These are phyloP conservation scores for Suhomyces maxii DNA, from an alignment of 1,139 yeast genomes.

Conservation along the genomic window DNA sequence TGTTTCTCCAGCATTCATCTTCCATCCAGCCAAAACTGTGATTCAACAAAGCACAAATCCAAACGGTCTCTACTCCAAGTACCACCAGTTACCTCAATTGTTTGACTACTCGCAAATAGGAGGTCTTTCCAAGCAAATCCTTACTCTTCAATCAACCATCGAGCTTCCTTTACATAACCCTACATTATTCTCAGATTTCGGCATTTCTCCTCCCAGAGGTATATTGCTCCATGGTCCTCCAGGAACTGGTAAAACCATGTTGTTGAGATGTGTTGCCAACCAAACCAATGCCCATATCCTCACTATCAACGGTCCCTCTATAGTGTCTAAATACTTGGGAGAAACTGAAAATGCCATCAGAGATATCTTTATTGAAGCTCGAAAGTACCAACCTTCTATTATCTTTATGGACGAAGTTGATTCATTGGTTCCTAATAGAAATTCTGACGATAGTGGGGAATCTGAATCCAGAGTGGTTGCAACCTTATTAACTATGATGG, in stretches of 20 bases:
- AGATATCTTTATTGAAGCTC: constrained; percentile 82
- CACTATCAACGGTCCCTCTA: constrained; percentile 86
- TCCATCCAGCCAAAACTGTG: constrained; percentile 38
- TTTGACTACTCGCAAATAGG: constrained; percentile 62
- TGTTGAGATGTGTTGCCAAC: constrained; percentile 76
- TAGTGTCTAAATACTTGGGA: constrained; percentile 88
- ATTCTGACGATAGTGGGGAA: constrained; percentile 83
- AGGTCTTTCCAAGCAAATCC: constrained; percentile 69
- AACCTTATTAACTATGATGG: constrained; percentile 84
- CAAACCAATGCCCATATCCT: constrained; percentile 76
- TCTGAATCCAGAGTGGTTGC: constrained; percentile 89
- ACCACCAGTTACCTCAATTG: constrained; percentile 43
- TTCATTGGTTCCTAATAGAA: constrained; percentile 81
- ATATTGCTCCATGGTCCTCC: constrained; percentile 92
- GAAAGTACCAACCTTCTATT: constrained; percentile 79
- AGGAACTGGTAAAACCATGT: constrained; percentile 95
- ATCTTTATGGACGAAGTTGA: constrained; percentile 91
- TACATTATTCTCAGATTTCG: constrained; percentile 73
- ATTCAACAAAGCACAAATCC: constrained; percentile 17
- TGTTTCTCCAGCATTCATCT: constrained; percentile 49
- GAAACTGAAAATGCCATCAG: constrained; percentile 87
- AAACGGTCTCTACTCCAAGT: constrained; percentile 24
- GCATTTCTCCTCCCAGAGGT: constrained; percentile 91
- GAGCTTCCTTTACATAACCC: constrained; percentile 83
- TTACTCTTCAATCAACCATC: constrained; percentile 61